These are phyloP conservation scores for Pseudogymnoascus sp. DNA, from an alignment of 2,329 filamentous ascomycete genomes.

Conservation along the genomic window DNA sequence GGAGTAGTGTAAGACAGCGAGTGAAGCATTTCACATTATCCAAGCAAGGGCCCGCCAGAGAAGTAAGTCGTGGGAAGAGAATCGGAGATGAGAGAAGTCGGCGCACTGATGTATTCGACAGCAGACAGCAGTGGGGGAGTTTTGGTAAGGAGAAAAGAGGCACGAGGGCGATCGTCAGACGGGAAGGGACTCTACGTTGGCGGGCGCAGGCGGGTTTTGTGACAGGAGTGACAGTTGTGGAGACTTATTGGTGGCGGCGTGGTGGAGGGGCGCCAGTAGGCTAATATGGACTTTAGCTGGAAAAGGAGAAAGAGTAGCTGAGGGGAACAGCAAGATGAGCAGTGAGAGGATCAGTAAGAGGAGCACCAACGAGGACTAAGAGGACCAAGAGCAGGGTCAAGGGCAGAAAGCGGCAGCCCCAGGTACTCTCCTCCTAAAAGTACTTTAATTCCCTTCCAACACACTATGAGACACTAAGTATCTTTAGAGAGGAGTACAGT, in stretches of 20 bases:
- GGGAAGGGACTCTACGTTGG: background rate
- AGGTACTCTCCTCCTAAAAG: background rate
- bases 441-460: background rate
- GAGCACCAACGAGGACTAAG: too few species aligned
- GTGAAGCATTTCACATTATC: constrained; percentile 5
- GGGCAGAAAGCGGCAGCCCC: background rate
- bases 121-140: background rate
- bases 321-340: background rate
- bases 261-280: background rate
- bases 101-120: background rate
- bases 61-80: background rate
- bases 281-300: background rate
- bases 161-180: background rate
- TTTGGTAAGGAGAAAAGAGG: background rate
- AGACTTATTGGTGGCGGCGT: background rate
- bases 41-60: background rate
- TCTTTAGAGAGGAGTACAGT: background rate
- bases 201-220: background rate
- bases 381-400: background rate
- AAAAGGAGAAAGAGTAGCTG: background rate
- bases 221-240: background rate
- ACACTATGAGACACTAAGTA: background rate
- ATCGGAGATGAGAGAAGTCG: background rate
- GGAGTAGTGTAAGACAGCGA: background rate
- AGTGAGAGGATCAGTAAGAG: background rate